Conservation (phyloP, 441 rosid species). For the Corymbia citriodora region DNA sequence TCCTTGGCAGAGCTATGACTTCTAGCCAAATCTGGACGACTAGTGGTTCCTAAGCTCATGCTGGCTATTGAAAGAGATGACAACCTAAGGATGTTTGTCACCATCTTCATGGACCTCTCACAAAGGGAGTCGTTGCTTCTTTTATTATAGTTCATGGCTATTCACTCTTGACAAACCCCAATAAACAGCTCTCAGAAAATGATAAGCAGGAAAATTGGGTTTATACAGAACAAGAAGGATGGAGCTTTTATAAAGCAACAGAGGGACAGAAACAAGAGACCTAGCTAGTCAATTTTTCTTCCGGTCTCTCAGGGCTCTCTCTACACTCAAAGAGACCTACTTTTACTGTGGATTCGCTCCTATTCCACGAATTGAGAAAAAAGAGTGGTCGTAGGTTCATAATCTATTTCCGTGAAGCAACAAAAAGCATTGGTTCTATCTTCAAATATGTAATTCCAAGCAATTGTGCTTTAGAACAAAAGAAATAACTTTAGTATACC, state of each 20-base stretch:
- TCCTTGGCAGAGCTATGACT: neutral
- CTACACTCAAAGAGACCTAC: neutral
- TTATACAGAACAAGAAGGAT: neutral
- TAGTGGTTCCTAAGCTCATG: constrained; percentile 33
- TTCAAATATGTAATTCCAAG: neutral
- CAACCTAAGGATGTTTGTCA: constrained; percentile 29
- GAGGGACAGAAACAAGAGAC: neutral
- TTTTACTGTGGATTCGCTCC: neutral
- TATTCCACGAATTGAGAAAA: neutral
- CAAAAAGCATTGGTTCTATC: neutral
- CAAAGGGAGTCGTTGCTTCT: constrained; percentile 31
- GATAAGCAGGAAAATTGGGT: neutral
- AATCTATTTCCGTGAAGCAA: neutral
- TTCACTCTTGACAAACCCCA: neutral
- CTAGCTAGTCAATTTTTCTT: neutral
- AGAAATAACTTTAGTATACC: neutral
- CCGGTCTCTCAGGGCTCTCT: neutral
- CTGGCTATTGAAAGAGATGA: constrained; percentile 53
- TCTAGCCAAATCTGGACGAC: constrained; percentile 13
- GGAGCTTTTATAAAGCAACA: neutral
- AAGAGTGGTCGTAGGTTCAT: neutral
- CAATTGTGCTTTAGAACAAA: neutral
- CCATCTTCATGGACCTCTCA: constrained; percentile 46
- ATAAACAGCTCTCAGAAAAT: neutral
- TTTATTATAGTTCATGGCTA: constrained; percentile 19